Evolutionary conservation across 306 rosid species (phyloP).

Genomic region (Abrus pulchellus): DNA sequence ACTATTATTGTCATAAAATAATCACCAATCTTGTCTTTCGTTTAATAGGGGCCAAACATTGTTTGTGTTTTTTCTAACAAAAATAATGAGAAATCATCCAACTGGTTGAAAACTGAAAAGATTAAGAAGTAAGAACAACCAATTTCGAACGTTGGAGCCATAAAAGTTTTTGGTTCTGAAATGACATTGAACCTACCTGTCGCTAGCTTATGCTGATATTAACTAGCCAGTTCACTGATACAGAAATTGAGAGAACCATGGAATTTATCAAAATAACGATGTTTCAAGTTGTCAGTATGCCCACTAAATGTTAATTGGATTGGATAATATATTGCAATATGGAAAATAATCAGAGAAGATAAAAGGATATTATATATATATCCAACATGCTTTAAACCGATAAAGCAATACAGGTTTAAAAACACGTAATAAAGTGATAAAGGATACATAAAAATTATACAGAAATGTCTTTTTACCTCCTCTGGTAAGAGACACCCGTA

Average conservation of each 20-base stretch:
- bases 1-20: neutral
- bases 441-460: neutral
- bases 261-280: neutral
- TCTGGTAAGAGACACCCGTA: too few species aligned
- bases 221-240: neutral
- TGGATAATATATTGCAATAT: neutral
- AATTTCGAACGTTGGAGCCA: conserved; percentile 1
- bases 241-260: neutral
- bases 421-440: neutral
- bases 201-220: conserved; percentile 7
- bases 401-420: neutral
- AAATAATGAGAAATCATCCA: neutral
- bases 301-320: conserved; percentile 21
- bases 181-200: conserved; percentile 44
- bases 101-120: neutral
- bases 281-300: neutral
- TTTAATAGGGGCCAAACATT: too few species aligned
- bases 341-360: too few species aligned
- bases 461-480: too few species aligned
- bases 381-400: too few species aligned
- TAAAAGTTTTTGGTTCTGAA: conserved; percentile 3
- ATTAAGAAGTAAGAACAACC: neutral
- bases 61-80: neutral
- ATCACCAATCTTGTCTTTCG: neutral
- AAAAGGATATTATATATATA: too few species aligned